Conservation (phyloP, 2,329 filamentous ascomycete species). For the Fusarium palustre region DNA sequence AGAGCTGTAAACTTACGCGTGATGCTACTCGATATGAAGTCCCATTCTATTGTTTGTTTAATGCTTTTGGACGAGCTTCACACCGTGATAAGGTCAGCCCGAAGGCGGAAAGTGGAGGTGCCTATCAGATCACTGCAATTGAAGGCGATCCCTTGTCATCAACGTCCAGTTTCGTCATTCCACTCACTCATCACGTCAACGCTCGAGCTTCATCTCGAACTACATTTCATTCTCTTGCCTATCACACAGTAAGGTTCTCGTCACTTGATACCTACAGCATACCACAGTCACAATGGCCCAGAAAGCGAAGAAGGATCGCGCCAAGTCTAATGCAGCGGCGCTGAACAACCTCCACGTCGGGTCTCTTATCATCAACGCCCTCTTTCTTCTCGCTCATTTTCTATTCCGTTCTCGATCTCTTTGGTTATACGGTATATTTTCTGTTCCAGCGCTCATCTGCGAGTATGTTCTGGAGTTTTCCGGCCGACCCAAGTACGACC, state of each 20-base stretch:
- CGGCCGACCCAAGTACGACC: conserved; percentile 80
- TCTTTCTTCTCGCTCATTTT: conserved; percentile 80
- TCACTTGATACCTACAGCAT: not conserved
- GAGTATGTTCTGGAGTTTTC: conserved; percentile 88
- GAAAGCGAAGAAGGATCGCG: conserved; percentile 73
- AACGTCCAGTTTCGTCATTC: conserved; percentile 26
- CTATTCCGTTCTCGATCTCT: conserved; percentile 73
- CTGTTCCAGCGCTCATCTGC: conserved; percentile 79
- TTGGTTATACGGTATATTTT: conserved; percentile 77
- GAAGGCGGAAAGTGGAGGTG: conserved; percentile 31
- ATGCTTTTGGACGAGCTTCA: not conserved
- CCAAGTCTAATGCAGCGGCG: conserved; percentile 80
- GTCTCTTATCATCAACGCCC: conserved; percentile 74
- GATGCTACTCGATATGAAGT: not conserved
- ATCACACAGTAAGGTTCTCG: not conserved
- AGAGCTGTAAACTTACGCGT: not conserved
- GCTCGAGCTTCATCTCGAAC: not conserved
- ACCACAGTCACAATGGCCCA: conserved; percentile 64
- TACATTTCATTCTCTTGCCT: not conserved
- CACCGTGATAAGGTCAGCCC: not conserved
- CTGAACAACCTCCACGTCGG: conserved; percentile 87
- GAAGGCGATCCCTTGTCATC: conserved; percentile 15
- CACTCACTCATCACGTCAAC: conserved; percentile 21
- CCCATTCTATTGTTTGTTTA: not conserved
- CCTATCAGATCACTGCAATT: conserved; percentile 25